Percentiles rank a stretch among this genome's conserved stretches.
These are phyloP conservation scores for Cyclocybe aegerita DNA, from an alignment of 768 basidiomycete genomes.

Conservation along the genomic window DNA sequence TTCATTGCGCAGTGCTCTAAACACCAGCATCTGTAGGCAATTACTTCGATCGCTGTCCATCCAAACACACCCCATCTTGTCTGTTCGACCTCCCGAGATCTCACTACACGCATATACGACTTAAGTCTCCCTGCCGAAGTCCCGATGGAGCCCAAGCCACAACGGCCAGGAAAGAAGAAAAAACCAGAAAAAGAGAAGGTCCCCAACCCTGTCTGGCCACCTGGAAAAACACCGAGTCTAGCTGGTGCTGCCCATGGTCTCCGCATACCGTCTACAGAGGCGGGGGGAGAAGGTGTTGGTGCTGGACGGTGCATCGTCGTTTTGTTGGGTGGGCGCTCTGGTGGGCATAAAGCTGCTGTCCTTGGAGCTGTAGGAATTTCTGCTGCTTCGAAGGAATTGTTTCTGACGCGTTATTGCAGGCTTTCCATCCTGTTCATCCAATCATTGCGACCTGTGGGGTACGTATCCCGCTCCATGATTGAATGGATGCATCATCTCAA, in stretches of 20 bases:
- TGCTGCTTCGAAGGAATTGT: slow-evolving; percentile 2
- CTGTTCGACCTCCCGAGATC: slow-evolving; percentile 74
- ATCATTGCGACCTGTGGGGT: slow-evolving; percentile 80
- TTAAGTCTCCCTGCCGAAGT: slow-evolving; percentile 32
- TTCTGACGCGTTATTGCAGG: slow-evolving; percentile 33
- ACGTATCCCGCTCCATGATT: slow-evolving; percentile 22
- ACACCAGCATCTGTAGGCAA: slow-evolving; percentile 34
- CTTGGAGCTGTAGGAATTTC: slow-evolving; percentile 51
- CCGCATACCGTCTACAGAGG: slow-evolving; percentile 53
- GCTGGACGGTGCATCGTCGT: slow-evolving; percentile 63
- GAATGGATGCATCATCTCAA: not conserved
- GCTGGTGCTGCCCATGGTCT: slow-evolving; percentile 73
- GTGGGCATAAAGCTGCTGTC: slow-evolving; percentile 72
- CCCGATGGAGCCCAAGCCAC: slow-evolving; percentile 28
- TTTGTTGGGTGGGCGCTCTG: slow-evolving; percentile 68
- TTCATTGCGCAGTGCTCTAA: not conserved
- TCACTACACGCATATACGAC: slow-evolving; percentile 70
- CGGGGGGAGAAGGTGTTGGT: slow-evolving; percentile 53
- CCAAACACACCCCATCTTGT: slow-evolving; percentile 57
- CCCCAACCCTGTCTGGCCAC: slow-evolving; percentile 60
- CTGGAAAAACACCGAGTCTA: slow-evolving; percentile 44
- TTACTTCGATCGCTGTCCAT: slow-evolving; percentile 70
- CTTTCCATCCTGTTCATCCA: slow-evolving; percentile 65
- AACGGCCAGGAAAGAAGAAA: not conserved
- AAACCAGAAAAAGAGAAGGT: slow-evolving; percentile 9